Conservation (phyloP, 1,284 basidiomycete genomes). For the Microbotryomycetes sp. region DNA sequence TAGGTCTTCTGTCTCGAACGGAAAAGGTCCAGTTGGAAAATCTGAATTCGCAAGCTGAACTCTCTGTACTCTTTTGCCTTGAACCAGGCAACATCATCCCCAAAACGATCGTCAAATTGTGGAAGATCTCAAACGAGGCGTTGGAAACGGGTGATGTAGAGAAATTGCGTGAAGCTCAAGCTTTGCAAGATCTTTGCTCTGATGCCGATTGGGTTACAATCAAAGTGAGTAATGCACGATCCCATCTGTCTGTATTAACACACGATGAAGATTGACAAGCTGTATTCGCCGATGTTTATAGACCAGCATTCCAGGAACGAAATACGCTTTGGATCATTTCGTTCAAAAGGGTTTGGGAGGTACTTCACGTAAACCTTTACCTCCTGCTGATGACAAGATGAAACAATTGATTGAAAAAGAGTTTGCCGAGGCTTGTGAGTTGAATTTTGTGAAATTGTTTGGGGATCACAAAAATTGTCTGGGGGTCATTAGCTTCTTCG, state of each 20-base stretch:
- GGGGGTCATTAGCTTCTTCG: too few species aligned
- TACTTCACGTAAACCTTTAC: constrained; percentile 14
- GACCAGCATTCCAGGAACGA: constrained; percentile 39
- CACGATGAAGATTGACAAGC: neutral
- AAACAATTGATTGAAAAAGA: constrained; percentile 21
- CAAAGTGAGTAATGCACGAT: constrained; percentile 15
- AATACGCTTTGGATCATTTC: constrained; percentile 33
- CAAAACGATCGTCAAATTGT: constrained; percentile 61
- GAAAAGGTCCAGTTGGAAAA: neutral
- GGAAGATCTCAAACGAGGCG: constrained; percentile 49
- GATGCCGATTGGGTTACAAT: constrained; percentile 38
- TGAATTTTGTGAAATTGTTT: constrained; percentile 1
- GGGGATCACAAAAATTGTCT: neutral
- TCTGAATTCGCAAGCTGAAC: neutral
- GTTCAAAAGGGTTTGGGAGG: constrained; percentile 24
- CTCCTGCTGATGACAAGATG: constrained; percentile 10
- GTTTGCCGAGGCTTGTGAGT: constrained; percentile 6
- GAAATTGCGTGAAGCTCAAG: constrained; percentile 58
- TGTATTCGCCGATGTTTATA: neutral
- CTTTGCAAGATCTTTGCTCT: constrained; percentile 55
- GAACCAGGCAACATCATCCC: constrained; percentile 61
- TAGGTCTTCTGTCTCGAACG: neutral
- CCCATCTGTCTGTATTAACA: neutral
- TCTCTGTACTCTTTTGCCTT: neutral
- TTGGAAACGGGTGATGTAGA: constrained; percentile 50